Evolutionary conservation across 108 stramenopile species (phyloP).

Genomic region (Schizochytrium sp.): DNA sequence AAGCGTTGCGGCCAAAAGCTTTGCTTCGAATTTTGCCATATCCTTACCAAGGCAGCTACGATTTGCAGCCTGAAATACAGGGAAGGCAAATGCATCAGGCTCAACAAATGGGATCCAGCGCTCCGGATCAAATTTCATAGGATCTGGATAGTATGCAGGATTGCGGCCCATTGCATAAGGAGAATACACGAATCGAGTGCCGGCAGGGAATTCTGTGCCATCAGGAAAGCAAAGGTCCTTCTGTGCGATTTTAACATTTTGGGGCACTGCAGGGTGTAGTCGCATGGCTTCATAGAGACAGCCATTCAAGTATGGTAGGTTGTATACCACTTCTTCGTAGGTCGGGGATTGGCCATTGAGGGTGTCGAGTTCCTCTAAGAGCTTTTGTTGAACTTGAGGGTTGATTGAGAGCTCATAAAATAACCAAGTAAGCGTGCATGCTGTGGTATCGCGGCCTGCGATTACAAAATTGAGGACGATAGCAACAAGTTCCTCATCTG

Average conservation of each 20-base stretch:
- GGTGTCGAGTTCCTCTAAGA: conserved; percentile 68
- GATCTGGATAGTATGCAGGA: neutral
- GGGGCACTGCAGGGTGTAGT: conserved; percentile 73
- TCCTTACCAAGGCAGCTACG: conserved; percentile 69
- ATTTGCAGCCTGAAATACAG: conserved; percentile 71
- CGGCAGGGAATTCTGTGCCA: conserved; percentile 70
- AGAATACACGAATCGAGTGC: conserved; percentile 64
- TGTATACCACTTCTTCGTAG: neutral
- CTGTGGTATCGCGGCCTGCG: conserved; percentile 78
- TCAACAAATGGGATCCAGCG: conserved; percentile 61
- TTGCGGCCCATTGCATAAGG: conserved; percentile 71
- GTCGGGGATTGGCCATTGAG: conserved; percentile 26
- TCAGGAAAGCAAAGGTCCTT: conserved; percentile 72
- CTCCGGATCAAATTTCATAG: conserved; percentile 57
- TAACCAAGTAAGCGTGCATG: conserved; percentile 74
- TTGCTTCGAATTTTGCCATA: conserved; percentile 72
- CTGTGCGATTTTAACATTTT: conserved; percentile 65
- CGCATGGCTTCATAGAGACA: conserved; percentile 72
- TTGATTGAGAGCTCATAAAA: conserved; percentile 73
- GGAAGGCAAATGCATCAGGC: conserved; percentile 65
- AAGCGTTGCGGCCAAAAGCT: conserved; percentile 55
- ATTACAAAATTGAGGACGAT: conserved; percentile 73
- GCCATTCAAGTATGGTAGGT: conserved; percentile 16
- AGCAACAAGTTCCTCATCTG: conserved; percentile 71
- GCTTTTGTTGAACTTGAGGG: conserved; percentile 65